phyloP scores from a whole-genome alignment of 2,329 filamentous ascomycete genomes.

The Bisporella sp. region DNA sequence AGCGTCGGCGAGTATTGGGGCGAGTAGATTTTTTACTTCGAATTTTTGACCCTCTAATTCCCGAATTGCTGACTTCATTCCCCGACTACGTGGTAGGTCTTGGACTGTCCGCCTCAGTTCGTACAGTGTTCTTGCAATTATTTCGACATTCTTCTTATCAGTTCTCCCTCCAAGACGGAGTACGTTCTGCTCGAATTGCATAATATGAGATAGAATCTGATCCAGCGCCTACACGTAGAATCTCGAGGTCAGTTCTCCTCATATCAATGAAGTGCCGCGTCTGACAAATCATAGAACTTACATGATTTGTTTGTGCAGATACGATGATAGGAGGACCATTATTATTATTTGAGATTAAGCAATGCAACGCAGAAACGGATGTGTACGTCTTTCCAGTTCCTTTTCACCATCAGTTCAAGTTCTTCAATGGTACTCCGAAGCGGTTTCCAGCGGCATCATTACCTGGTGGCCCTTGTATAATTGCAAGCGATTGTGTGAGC shows the following conservation, averaged over 20 bases:
- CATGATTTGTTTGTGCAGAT: constrained; percentile 85
- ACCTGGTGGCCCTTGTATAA: constrained; percentile 70
- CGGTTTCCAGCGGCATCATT: not conserved
- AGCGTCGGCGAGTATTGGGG: no score
- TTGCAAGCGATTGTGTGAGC: constrained; percentile 62
- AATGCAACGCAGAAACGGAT: constrained; percentile 63
- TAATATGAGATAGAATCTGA: constrained; percentile 53
- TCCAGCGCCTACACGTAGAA: constrained; percentile 48
- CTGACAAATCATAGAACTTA: no score
- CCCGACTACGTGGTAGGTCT: not conserved
- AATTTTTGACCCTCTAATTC: not conserved
- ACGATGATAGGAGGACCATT: constrained; percentile 62
- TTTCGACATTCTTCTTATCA: constrained; percentile 42
- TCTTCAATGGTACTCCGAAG: no score
- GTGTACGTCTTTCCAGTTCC: constrained; percentile 77
- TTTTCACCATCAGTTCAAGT: constrained; percentile 26
- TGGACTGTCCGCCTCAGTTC: constrained; percentile 36
- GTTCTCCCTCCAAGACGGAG: constrained; percentile 43
- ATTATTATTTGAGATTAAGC: constrained; percentile 53
- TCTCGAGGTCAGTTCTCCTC: no score
- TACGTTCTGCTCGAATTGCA: constrained; percentile 51
- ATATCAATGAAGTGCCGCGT: no score
- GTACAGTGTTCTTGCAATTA: constrained; percentile 61
- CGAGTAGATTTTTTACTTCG: not conserved
- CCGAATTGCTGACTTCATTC: not conserved